Evolutionary conservation across 2,329 filamentous ascomycete genomes (phyloP).

Genomic region (Trichoderma atrobrunneum): DNA sequence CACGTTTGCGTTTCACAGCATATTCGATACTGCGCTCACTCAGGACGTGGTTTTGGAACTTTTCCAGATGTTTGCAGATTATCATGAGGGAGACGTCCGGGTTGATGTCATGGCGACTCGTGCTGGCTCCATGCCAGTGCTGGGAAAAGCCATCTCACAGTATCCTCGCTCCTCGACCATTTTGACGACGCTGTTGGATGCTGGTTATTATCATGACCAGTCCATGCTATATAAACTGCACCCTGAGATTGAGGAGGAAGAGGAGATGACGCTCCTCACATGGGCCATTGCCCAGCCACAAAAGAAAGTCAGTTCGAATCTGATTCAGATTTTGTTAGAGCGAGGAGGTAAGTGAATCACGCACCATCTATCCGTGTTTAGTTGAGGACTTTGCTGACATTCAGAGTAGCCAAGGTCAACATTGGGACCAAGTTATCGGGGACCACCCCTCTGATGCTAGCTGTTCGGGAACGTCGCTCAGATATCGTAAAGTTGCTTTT

Average conservation of each 20-base stretch:
- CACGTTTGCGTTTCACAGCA: conserved; percentile 52
- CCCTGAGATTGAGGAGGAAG: conserved; percentile 47
- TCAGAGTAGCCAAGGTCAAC: conserved; percentile 52
- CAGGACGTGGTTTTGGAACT: conserved; percentile 52
- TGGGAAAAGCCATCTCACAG: conserved; percentile 52
- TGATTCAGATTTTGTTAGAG: conserved; percentile 57
- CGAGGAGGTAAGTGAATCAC: conserved; percentile 35
- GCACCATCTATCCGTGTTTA: neutral
- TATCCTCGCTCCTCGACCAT: conserved; percentile 55
- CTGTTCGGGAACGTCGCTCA: conserved; percentile 53
- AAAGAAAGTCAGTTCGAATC: conserved; percentile 57
- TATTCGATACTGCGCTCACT: conserved; percentile 51
- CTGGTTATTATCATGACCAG: conserved; percentile 60
- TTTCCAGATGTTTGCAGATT: conserved; percentile 51
- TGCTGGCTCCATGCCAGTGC: conserved; percentile 44
- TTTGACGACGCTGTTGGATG: conserved; percentile 52
- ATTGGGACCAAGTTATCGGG: conserved; percentile 51
- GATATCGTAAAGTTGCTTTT: conserved; percentile 58
- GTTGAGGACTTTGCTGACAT: conserved; percentile 20
- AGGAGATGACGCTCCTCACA: conserved; percentile 55
- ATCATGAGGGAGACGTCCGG: conserved; percentile 45
- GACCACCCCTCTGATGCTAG: conserved; percentile 58
- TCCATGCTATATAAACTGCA: conserved; percentile 43
- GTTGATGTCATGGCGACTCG: conserved; percentile 50
- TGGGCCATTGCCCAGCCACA: conserved; percentile 63